Evolutionary conservation across 2,329 filamentous ascomycete species (phyloP).

Genomic region (Penicillium sp.): DNA sequence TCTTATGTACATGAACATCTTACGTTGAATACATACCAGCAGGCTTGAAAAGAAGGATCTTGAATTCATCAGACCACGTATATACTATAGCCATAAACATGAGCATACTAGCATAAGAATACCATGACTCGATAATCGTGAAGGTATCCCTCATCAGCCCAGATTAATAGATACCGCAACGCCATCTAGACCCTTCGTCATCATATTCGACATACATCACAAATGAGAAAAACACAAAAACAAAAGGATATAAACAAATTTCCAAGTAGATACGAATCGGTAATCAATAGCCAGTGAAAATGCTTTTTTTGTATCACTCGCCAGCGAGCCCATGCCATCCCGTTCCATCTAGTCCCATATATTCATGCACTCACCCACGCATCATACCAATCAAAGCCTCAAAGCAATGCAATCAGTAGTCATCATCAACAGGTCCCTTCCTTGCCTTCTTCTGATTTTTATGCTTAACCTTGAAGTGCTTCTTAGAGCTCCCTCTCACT

Average conservation of each 20-base stretch:
- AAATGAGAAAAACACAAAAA: constrained; percentile 1
- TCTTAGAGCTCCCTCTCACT: constrained; percentile 72
- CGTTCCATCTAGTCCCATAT: neutral
- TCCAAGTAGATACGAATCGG: constrained; percentile 12
- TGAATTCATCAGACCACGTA: neutral
- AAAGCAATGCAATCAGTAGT: constrained; percentile 26
- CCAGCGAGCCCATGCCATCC: constrained; percentile 19
- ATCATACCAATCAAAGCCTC: no score
- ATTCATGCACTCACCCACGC: no score
- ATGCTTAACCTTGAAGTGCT: constrained; percentile 66
- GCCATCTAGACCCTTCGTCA: constrained; percentile 15
- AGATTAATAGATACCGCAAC: constrained; percentile 9
- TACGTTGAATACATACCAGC: constrained; percentile 1
- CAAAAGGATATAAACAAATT: constrained; percentile 15
- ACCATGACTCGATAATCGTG: constrained; percentile 1
- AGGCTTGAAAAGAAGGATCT: constrained; percentile 3
- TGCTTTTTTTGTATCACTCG: constrained; percentile 25
- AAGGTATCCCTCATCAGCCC: neutral
- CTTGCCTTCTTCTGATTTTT: constrained; percentile 39
- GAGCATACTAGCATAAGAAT: no score
- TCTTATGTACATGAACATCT: neutral
- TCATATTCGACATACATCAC: constrained; percentile 10
- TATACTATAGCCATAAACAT: neutral
- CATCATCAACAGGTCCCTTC: constrained; percentile 36
- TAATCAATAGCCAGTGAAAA: neutral